Base-by-base conservation (phyloP, 179 eudicot genomes). In the Camellia oleifera region DNA sequence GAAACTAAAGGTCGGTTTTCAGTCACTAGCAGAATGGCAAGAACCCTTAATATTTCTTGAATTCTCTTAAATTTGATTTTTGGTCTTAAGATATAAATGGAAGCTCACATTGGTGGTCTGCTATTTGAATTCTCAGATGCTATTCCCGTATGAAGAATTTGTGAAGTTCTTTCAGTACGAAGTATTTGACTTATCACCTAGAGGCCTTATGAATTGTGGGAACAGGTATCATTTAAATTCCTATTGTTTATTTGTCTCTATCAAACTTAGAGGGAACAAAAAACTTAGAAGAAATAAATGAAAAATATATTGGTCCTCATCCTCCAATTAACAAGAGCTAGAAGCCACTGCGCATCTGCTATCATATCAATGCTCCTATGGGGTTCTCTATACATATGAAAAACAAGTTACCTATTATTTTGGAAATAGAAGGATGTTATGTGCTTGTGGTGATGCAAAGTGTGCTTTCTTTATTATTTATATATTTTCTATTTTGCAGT, bases 151-250 rank as follows among this genome's bases (percentile, higher is more conserved):
- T 75, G 94, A 93, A 77, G 94, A 89, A 81, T 91, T 90, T 81
- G 78, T 84, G 77, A 91, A 83, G 90, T 84, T 86, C 81, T 94
- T 91, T 70, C 88, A 90, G 71, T 84, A 75, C 79, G 92, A 91
- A 69, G 85, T 78, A 62, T 84, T 80, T 72, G 87, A 85, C 82
- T 77, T 92, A 82, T 78, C 85, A 53, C 98, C 98, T 83, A 86
- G 95, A 86, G 98, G 98, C 67, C 95, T 94, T 56, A 40, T 91
- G 77, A 94, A 94, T 83, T 92, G 97, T 77, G 98, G 98, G 82
- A 94, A 94, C 86, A 94, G 98, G 98, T 94, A 32, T 2, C 40
- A 2, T 77, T 56, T 40, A 17, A 20, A 5, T 58, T 68, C 46
- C 40, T 73, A 44, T 54, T 79, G 18, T 32, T 20, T 32, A 32